A percentile compares a stretch with the other conserved stretches of the same genome.
phyloP scores from a whole-genome alignment of 139 green algal species.

The Nannochloris sp. region DNA sequence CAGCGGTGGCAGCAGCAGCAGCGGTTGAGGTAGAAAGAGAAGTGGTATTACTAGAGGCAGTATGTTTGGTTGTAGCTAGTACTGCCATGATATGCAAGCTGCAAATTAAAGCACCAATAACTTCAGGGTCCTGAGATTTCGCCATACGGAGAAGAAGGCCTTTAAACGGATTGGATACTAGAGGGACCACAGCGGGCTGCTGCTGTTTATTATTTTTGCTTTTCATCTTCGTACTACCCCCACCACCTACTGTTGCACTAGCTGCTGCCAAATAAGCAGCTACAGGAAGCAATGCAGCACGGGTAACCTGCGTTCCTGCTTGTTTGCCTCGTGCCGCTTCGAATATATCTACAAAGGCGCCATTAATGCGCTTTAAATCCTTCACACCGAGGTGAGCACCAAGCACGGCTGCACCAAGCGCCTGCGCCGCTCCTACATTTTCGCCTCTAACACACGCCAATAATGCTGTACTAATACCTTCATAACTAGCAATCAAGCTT shows the following conservation, averaged over 20 bases:
- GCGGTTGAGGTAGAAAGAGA: background rate
- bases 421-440: background rate
- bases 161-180: background rate
- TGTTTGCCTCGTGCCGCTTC: background rate
- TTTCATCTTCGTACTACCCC: too few relatives aligned
- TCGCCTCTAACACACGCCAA: background rate
- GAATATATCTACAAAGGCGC: background rate
- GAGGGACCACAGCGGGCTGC: background rate
- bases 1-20: too few relatives aligned
- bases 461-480: too few relatives aligned
- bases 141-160: background rate
- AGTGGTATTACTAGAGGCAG: too few relatives aligned
- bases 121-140: background rate
- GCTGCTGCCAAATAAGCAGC: background rate
- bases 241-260: background rate
- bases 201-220: background rate
- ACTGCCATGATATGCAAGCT: conserved; percentile 7
- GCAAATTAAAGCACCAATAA: background rate
- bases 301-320: background rate
- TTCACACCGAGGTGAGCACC: background rate
- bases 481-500: background rate
- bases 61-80: too few relatives aligned
- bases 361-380: too few relatives aligned
- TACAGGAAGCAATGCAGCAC: background rate
- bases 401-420: background rate